Evolutionary conservation across 2,329 filamentous ascomycete genomes (phyloP), one percentile per base, ranked within the genome.

Genomic region (Colletotrichum sp.): DNA sequence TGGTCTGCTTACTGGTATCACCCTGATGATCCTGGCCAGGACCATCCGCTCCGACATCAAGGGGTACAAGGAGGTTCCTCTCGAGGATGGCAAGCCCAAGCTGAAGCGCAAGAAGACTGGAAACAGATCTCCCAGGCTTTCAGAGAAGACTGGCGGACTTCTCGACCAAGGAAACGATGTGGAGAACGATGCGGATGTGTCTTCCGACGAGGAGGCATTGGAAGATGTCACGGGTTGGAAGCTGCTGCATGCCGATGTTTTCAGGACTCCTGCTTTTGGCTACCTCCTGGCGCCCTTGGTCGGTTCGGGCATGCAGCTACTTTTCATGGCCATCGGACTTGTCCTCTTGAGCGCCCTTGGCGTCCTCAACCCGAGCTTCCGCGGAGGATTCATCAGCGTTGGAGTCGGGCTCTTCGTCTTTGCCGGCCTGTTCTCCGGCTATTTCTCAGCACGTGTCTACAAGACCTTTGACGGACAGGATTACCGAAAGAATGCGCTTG

Each of bases 161-260:
- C 86, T 95, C 7, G 93, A 93, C 21, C 90, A 92, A 77, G 86
- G 88, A 34, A 88, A 86, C 59, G 89, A 90, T 76, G 87, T 78
- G 52, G 90, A 88, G 69, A 86, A 84, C 79, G 92, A 89, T 77
- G 87, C 86, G 2, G 92, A 92, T 57, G 75, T 90, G 10, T 90
- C 89, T 7, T 93, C 91, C 6, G 94, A 95, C 65, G 94, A 95
- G 2, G 94, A 96, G 79, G 86, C 90, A 1, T 83, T 95, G 8
- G 95, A 98, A 80, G 95, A 98, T 79, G 90, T 94, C 32, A 95
- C 94, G 3, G 95, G 95, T 67, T 98, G 95, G 95, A 98, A 98
- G 83, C 88, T 97, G 18, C 89, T 98, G 4, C 95, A 98, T 81
- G 95, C 91, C n/a, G 95, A 98, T 83, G 95, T 98, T 6, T 98